Conservation (phyloP, 2,329 filamentous ascomycete species). For the Trichoderma brevicompactum region DNA sequence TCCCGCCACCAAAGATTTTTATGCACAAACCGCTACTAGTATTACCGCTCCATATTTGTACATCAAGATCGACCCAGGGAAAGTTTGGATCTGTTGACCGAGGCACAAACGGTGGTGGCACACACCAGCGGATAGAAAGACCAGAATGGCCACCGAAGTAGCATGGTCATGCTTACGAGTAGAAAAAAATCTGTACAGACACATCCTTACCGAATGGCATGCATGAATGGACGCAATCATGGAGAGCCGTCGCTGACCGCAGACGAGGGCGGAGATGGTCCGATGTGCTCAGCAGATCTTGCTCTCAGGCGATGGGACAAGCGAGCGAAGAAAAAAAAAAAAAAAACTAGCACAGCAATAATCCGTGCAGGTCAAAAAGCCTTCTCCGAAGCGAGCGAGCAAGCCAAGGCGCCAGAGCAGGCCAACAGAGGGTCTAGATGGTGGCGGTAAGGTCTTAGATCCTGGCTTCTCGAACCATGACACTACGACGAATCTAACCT, state of each 20-base stretch:
- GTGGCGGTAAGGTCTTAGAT: constrained; percentile 20
- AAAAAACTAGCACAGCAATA: neutral
- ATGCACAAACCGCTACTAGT: neutral
- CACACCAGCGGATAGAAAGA: neutral
- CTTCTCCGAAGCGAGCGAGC: constrained; percentile 3
- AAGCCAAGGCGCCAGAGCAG: neutral
- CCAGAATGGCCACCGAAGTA: constrained; percentile 11
- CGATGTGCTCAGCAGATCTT: constrained; percentile 24
- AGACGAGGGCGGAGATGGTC: constrained; percentile 16
- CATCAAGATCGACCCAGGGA: constrained; percentile 1
- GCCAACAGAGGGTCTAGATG: constrained; percentile 3
- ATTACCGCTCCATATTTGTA: constrained; percentile 2
- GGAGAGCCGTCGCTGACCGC: neutral
- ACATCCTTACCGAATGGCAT: constrained; percentile 11
- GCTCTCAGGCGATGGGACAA: neutral
- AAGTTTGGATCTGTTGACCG: constrained; percentile 11
- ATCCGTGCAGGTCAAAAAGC: neutral
- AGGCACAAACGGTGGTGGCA: neutral
- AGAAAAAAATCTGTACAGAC: neutral
- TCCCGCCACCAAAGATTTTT: neutral
- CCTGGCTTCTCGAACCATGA: constrained; percentile 8
- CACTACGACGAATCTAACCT: constrained; percentile 2
- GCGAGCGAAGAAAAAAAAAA: neutral
- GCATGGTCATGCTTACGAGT: neutral
- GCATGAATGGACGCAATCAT: constrained; percentile 9